phyloP scores from a whole-genome alignment of 2,329 filamentous ascomycete genomes.

The Albifimbria verrucaria region DNA sequence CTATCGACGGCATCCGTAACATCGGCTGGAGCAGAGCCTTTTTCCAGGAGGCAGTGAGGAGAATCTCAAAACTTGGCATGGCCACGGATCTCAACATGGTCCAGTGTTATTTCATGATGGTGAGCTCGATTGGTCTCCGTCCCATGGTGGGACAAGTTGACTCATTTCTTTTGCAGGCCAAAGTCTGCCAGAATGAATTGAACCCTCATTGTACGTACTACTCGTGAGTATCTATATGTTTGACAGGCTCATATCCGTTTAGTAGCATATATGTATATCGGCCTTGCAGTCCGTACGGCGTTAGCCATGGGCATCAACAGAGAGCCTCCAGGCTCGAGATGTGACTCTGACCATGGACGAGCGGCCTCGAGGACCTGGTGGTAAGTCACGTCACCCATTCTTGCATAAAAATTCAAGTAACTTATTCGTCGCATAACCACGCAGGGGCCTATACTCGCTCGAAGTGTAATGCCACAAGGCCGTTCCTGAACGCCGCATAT shows the following conservation, averaged over 20 bases:
- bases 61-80: slow-evolving; percentile 35
- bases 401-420: neutral
- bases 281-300: slow-evolving; percentile 42
- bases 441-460: slow-evolving; percentile 39
- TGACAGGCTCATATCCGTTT: neutral
- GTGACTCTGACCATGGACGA: slow-evolving; percentile 25
- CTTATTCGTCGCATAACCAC: neutral
- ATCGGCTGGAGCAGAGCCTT: slow-evolving; percentile 44
- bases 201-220: slow-evolving; percentile 39
- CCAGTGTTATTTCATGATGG: slow-evolving; percentile 44
- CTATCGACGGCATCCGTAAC: slow-evolving; percentile 38
- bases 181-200: slow-evolving; percentile 47
- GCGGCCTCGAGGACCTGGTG: slow-evolving; percentile 44
- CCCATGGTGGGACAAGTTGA: neutral
- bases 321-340: slow-evolving; percentile 27
- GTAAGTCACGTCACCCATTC: slow-evolving; percentile 20
- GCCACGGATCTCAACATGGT: slow-evolving; percentile 44
- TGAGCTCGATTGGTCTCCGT: slow-evolving; percentile 9
- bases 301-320: slow-evolving; percentile 46
- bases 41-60: slow-evolving; percentile 37
- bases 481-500: neutral
- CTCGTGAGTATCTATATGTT: neutral
- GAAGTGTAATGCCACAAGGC: slow-evolving; percentile 30
- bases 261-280: slow-evolving; percentile 45
- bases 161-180: slow-evolving; percentile 29